phyloP scores from a whole-genome alignment of 2,329 filamentous ascomycete genomes.

The Sclerotinia nivalis region DNA sequence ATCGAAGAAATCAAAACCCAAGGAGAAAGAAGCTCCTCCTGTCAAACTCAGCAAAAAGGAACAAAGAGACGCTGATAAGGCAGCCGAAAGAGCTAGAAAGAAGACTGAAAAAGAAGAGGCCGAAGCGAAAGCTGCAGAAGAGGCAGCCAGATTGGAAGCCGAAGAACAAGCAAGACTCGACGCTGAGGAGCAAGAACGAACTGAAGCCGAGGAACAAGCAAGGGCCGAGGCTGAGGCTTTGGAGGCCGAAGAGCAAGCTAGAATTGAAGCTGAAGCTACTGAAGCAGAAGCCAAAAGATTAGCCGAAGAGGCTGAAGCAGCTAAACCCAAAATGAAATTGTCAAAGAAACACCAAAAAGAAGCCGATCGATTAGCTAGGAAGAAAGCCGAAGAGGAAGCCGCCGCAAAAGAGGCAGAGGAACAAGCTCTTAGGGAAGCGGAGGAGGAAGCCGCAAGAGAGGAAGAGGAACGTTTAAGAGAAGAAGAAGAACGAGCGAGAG shows the following conservation, averaged over 20 bases:
- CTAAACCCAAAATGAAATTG: constrained; percentile 43
- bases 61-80: constrained; percentile 50
- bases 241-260: constrained; percentile 50
- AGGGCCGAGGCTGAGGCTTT: constrained; percentile 54
- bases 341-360: constrained; percentile 54
- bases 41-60: constrained; percentile 53
- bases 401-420: constrained; percentile 41
- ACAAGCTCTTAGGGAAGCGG: constrained; percentile 43
- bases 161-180: constrained; percentile 31
- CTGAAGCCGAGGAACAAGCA: constrained; percentile 46
- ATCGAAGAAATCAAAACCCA: constrained; percentile 46
- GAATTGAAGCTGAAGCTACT: constrained; percentile 33
- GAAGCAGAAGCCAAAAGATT: constrained; percentile 37
- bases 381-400: constrained; percentile 48
- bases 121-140: constrained; percentile 43
- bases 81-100: constrained; percentile 52
- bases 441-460: constrained; percentile 44
- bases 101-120: constrained; percentile 54
- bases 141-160: constrained; percentile 35
- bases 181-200: constrained; percentile 37
- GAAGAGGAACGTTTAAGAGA: constrained; percentile 44
- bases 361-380: constrained; percentile 46
- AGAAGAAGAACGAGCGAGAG: constrained; percentile 43
- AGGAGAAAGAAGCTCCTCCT: constrained; percentile 44
- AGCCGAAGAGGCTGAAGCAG: constrained; percentile 42